These are phyloP conservation scores for Ganoderma lingzhi DNA, from an alignment of 1,284 basidiomycete genomes.

Conservation along the genomic window DNA sequence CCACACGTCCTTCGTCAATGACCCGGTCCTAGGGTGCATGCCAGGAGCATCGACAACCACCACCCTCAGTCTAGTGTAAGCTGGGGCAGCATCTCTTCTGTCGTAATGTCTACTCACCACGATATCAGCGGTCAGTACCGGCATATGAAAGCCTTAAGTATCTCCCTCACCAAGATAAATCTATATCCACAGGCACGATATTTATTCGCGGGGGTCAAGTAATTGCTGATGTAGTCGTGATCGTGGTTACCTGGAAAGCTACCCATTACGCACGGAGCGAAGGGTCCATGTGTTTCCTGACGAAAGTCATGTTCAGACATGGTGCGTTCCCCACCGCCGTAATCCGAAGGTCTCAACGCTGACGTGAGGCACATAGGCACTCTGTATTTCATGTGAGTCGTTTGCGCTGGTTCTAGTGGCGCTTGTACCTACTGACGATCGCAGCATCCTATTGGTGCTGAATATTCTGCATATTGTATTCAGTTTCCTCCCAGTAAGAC, in stretches of 20 bases:
- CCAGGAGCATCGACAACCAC: not conserved
- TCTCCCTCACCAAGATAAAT: not conserved
- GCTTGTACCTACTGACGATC: not conserved
- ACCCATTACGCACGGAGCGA: not conserved
- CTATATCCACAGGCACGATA: not conserved
- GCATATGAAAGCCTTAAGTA: not conserved
- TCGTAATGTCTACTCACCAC: not conserved
- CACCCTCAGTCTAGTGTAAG: not conserved
- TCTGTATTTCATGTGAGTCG: not conserved
- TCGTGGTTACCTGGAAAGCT: not conserved
- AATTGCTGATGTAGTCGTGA: not conserved
- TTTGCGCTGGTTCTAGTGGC: no score
- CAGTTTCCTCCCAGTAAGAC: not conserved
- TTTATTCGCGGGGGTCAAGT: not conserved
- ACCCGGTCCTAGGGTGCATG: not conserved
- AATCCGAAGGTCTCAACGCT: not conserved
- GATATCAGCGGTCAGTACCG: not conserved
- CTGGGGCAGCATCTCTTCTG: not conserved
- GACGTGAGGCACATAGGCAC: not conserved
- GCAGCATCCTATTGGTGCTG: not conserved
- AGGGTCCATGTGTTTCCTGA: not conserved
- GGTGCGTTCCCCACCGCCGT: not conserved
- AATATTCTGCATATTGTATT: not conserved
- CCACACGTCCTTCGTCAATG: not conserved
- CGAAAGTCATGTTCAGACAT: constrained; percentile 1